These are phyloP conservation scores for Alternaria postmessia DNA, from an alignment of 2,329 filamentous ascomycete species.

Conservation along the genomic window DNA sequence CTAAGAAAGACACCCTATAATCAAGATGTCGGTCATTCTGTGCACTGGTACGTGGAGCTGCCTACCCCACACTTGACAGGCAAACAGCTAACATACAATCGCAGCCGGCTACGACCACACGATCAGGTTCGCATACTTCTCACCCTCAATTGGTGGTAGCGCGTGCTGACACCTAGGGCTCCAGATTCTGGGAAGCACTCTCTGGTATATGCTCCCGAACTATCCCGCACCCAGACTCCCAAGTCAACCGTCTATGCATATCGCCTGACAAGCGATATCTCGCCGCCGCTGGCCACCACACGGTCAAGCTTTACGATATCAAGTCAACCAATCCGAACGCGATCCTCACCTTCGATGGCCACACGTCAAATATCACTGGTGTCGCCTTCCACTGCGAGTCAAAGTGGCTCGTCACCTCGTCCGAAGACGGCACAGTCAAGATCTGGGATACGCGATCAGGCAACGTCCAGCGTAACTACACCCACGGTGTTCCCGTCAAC, in stretches of 20 bases:
- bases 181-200: conserved; percentile 95
- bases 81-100: conserved; percentile 31
- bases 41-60: conserved; percentile 65
- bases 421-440: conserved; percentile 95
- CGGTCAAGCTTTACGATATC: conserved; percentile 98
- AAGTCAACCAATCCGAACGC: conserved; percentile 97
- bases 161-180: conserved; percentile 25
- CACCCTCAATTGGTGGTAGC: neutral
- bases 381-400: conserved; percentile 98
- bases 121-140: conserved; percentile 65
- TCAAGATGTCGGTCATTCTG: conserved; percentile 70
- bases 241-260: conserved; percentile 98
- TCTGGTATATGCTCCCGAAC: conserved; percentile 98
- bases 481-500: conserved; percentile 87
- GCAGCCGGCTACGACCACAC: conserved; percentile 78
- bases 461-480: conserved; percentile 89
- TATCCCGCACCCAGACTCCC: conserved; percentile 96
- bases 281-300: conserved; percentile 80
- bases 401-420: conserved; percentile 99
- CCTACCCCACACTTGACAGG: conserved; percentile 22
- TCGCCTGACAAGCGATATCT: conserved; percentile 97
- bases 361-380: conserved; percentile 94
- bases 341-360: conserved; percentile 91
- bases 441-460: conserved; percentile 94
- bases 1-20: neutral